Evolutionary conservation across 768 basidiomycete species (phyloP).

Genomic region (Boletellus ananas): DNA sequence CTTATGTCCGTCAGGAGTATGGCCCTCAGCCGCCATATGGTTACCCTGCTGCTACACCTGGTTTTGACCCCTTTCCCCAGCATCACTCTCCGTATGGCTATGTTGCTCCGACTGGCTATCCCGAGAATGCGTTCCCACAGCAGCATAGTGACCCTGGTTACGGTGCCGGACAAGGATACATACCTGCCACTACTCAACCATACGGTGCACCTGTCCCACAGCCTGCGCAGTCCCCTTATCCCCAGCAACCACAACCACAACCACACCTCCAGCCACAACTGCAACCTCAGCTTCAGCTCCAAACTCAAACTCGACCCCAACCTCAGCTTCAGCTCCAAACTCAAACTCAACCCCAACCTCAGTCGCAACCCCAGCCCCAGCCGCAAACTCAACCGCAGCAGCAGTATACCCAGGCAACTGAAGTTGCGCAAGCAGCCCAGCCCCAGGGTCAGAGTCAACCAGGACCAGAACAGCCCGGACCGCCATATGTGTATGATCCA

Average conservation of each 20-base stretch:
- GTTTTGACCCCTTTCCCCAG: conserved; percentile 44
- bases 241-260: conserved; percentile 26
- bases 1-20: conserved; percentile 32
- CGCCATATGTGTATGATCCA: conserved; percentile 60
- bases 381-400: conserved; percentile 32
- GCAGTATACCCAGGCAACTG: conserved; percentile 11
- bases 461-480: conserved; percentile 31
- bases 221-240: conserved; percentile 29
- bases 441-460: conserved; percentile 15
- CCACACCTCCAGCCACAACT: conserved; percentile 17
- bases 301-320: conserved; percentile 33
- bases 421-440: conserved; percentile 7
- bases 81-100: conserved; percentile 29
- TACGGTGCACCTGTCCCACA: conserved; percentile 23
- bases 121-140: conserved; percentile 26
- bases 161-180: conserved; percentile 21
- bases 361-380: conserved; percentile 36
- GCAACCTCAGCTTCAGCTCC: conserved; percentile 34
- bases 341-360: conserved; percentile 30
- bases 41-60: conserved; percentile 34
- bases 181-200: conserved; percentile 15
- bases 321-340: conserved; percentile 26
- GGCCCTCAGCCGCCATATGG: conserved; percentile 43
- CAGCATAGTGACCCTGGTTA: conserved; percentile 25
- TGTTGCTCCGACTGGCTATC: conserved; percentile 19